These are phyloP conservation scores for Alloteropsis semialata DNA, from an alignment of 176 grass and related monocot species.

Conservation along the genomic window DNA sequence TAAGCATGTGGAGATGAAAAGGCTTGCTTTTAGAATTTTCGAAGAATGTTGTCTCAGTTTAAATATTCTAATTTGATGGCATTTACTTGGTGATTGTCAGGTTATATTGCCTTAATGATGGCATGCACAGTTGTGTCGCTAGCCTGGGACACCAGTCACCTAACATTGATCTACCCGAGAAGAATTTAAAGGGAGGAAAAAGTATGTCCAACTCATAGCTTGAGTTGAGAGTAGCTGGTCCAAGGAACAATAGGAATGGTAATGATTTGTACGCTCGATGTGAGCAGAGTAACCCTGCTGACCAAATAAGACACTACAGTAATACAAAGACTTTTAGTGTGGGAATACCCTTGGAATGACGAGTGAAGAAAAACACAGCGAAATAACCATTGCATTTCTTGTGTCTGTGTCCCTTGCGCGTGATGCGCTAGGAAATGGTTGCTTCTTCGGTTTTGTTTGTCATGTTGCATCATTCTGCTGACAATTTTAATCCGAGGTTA, in stretches of 20 bases:
- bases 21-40: background rate
- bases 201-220: background rate
- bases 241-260: background rate
- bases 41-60: background rate
- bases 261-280: background rate
- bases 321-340: background rate
- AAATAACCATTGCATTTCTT: background rate
- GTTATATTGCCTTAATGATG: background rate
- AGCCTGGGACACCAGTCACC: background rate
- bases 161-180: background rate
- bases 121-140: background rate
- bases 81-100: background rate
- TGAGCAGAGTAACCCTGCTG: background rate
- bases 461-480: conserved; percentile 12
- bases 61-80: background rate
- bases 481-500: background rate
- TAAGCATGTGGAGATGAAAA: background rate
- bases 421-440: conserved; percentile 7
- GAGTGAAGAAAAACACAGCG: background rate
- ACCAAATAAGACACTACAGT: background rate
- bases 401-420: background rate
- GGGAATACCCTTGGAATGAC: background rate
- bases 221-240: background rate
- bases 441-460: conserved; percentile 5
- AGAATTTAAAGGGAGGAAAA: background rate